Percentiles rank a stretch among this genome's conserved stretches.
Conservation (phyloP, 2,329 filamentous ascomycete genomes). For the Didymella sp. region DNA sequence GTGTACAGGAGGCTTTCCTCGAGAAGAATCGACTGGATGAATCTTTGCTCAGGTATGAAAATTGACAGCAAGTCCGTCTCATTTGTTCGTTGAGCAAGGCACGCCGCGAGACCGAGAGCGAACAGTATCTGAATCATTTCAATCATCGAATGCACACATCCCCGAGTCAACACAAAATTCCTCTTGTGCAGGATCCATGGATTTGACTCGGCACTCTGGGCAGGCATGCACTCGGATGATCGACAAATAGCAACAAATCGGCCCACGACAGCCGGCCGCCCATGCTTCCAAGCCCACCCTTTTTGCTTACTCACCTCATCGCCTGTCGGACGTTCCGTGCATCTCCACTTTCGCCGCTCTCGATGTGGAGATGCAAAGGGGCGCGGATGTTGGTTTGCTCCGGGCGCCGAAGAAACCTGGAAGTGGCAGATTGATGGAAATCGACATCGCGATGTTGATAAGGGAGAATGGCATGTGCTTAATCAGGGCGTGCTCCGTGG, state of each 20-base stretch:
- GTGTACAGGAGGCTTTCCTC: background rate
- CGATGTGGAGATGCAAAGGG: background rate
- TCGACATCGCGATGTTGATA: slow-evolving; percentile 6
- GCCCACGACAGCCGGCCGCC: background rate
- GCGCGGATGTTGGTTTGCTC: slow-evolving; percentile 1
- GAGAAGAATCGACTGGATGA: background rate
- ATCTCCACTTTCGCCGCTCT: background rate
- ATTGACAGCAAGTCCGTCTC: background rate
- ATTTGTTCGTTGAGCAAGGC: background rate
- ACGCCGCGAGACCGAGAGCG: background rate
- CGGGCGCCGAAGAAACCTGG: background rate
- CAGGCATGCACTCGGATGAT: slow-evolving; percentile 14
- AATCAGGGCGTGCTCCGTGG: background rate
- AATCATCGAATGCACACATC: background rate
- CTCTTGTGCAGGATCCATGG: background rate
- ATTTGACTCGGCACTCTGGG: slow-evolving; percentile 1
- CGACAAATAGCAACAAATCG: slow-evolving; percentile 4
- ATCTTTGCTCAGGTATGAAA: background rate
- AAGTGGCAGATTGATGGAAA: background rate
- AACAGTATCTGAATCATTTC: background rate
- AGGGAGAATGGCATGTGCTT: slow-evolving; percentile 6
- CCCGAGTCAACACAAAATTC: background rate
- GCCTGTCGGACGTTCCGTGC: slow-evolving; percentile 6
- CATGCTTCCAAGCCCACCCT: background rate
- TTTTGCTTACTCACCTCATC: slow-evolving; percentile 5